Evolutionary conservation across 345 rosid species (phyloP).

Genomic region (Garcia nutans): DNA sequence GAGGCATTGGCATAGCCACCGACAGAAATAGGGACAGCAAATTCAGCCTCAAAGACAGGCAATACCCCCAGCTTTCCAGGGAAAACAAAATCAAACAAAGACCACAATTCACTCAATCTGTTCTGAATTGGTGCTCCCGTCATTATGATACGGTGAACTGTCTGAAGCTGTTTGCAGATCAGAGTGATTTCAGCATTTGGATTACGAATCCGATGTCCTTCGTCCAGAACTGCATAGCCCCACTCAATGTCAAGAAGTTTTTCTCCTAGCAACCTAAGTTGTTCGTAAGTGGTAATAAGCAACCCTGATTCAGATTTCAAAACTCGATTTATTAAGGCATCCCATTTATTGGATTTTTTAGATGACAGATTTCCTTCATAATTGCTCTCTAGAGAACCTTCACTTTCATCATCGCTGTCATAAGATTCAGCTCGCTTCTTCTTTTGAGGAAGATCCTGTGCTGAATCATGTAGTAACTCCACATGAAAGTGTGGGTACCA

Average conservation of each 20-base stretch:
- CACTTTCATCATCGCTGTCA: constrained; percentile 75
- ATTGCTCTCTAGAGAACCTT: constrained; percentile 63
- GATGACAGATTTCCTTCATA: constrained; percentile 40
- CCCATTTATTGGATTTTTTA: constrained; percentile 72
- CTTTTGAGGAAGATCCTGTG: constrained; percentile 49
- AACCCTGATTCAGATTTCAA: constrained; percentile 73
- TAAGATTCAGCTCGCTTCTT: constrained; percentile 47
- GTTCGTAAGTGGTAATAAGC: constrained; percentile 93
- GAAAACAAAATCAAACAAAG: constrained; percentile 96
- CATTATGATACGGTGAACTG: constrained; percentile 91
- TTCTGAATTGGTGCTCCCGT: constrained; percentile 98
- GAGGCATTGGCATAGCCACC: constrained; percentile 99
- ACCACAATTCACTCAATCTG: constrained; percentile 88
- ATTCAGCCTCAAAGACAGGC: constrained; percentile 97
- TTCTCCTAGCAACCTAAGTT: constrained; percentile 78
- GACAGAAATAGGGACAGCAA: constrained; percentile 89
- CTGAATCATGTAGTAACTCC: constrained; percentile 92
- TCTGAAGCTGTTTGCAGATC: constrained; percentile 95
- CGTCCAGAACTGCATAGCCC: constrained; percentile 95
- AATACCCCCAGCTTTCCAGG: constrained; percentile 95
- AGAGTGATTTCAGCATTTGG: constrained; percentile 91
- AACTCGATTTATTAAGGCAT: constrained; percentile 74
- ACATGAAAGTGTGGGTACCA: constrained; percentile 80
- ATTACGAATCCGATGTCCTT: constrained; percentile 96
- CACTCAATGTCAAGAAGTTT: constrained; percentile 83